These are phyloP conservation scores for Pilatotrama ljubarskyi DNA, from an alignment of 768 basidiomycete species.

Conservation along the genomic window DNA sequence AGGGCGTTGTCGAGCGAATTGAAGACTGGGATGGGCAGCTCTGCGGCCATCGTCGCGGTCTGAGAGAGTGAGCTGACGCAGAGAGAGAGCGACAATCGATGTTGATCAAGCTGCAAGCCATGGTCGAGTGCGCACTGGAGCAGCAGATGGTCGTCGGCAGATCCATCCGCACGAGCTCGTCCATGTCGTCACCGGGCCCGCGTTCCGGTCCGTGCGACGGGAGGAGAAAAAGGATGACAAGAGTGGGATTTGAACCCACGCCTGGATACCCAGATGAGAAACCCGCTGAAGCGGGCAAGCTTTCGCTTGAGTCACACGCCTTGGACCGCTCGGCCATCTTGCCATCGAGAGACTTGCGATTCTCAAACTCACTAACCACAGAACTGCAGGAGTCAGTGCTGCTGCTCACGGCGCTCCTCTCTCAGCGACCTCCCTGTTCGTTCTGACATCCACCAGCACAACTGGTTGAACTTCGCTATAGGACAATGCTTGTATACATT, in stretches of 20 bases:
- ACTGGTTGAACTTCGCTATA: no score
- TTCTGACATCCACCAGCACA: no score
- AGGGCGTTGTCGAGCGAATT: slow-evolving; percentile 58
- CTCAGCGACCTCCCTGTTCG: no score
- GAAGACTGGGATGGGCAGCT: slow-evolving; percentile 61
- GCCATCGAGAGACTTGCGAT: slow-evolving; percentile 35
- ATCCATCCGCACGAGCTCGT: neutral
- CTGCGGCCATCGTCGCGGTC: slow-evolving; percentile 50
- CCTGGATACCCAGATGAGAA: slow-evolving; percentile 34
- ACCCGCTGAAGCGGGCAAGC: slow-evolving; percentile 27
- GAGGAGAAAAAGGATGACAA: slow-evolving; percentile 20
- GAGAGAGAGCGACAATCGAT: slow-evolving; percentile 2
- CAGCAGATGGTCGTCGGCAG: slow-evolving; percentile 1
- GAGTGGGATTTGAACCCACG: slow-evolving; percentile 33
- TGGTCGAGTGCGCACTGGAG: neutral
- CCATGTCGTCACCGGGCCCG: slow-evolving; percentile 3
- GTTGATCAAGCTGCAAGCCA: neutral
- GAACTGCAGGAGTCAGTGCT: no score
- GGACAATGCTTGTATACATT: no score
- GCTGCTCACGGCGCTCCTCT: no score
- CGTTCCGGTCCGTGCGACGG: no score
- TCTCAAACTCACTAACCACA: no score
- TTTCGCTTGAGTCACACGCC: slow-evolving; percentile 61
- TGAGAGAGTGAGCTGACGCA: neutral
- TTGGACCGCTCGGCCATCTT: slow-evolving; percentile 66